A percentile compares a stretch with the other conserved stretches of the same genome.
Evolutionary conservation across 176 grass and related monocot genomes (phyloP).

Genomic region (maize (Zea mays)): DNA sequence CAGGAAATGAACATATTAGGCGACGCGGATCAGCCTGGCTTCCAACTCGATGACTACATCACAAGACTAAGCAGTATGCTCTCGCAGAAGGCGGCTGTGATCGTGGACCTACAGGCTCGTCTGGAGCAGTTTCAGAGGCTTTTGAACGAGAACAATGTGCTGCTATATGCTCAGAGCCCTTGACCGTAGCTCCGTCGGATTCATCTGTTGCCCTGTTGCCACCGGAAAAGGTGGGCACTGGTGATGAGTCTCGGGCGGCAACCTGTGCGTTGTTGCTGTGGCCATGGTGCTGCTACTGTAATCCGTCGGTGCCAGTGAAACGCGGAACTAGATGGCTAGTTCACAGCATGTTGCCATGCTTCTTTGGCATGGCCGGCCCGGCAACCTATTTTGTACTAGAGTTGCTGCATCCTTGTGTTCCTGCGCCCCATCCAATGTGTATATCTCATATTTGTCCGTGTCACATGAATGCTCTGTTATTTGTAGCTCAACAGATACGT

Average conservation of each 20-base stretch:
- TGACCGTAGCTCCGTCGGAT: conserved; percentile 34
- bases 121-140: conserved; percentile 76
- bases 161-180: conserved; percentile 56
- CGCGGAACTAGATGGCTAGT: background rate
- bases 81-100: conserved; percentile 82
- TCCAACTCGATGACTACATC: conserved; percentile 78
- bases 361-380: conserved; percentile 25
- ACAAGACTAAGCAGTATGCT: conserved; percentile 71
- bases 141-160: conserved; percentile 72
- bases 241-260: background rate
- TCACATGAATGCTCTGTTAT: conserved; percentile 11
- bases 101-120: conserved; percentile 67
- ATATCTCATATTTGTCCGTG: background rate
- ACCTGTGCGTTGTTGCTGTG: conserved; percentile 1
- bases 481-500: conserved; percentile 34
- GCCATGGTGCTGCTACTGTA: conserved; percentile 3
- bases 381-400: conserved; percentile 38
- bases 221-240: conserved; percentile 23
- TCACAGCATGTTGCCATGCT: conserved; percentile 2
- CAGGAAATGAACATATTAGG: conserved; percentile 89
- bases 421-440: conserved; percentile 23
- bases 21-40: conserved; percentile 79
- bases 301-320: background rate
- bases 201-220: background rate
- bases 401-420: conserved; percentile 24